These are phyloP conservation scores for Saussurea involucrata DNA, from an alignment of 129 eudicot genomes.

Conservation along the genomic window DNA sequence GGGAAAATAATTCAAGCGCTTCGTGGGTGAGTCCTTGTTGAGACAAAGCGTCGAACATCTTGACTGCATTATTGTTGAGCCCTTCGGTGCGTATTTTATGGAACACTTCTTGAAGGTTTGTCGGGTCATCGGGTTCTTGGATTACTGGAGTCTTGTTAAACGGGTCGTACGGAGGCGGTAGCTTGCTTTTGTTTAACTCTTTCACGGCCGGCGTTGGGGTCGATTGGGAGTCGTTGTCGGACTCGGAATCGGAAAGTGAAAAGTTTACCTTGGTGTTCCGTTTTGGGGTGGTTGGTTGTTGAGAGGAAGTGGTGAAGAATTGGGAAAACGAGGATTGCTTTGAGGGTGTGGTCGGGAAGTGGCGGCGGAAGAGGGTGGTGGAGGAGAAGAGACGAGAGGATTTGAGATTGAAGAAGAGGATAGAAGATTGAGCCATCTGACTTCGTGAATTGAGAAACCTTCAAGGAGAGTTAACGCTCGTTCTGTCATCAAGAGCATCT, in stretches of 20 bases:
- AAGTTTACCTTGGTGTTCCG: constrained; percentile 63
- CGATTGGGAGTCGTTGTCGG: neutral
- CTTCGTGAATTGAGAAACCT: too few species aligned
- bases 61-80: constrained; percentile 65
- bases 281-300: constrained; percentile 24
- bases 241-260: constrained; percentile 49
- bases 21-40: constrained; percentile 83
- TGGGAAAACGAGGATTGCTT: constrained; percentile 14
- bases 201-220: constrained; percentile 11
- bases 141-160: constrained; percentile 53
- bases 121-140: constrained; percentile 69
- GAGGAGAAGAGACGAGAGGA: constrained; percentile 10
- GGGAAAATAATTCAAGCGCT: constrained; percentile 57
- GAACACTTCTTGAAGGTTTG: constrained; percentile 65
- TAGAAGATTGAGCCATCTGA: constrained; percentile 6
- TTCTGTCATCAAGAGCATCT: too few species aligned
- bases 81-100: constrained; percentile 63
- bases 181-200: constrained; percentile 25
- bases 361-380: constrained; percentile 21
- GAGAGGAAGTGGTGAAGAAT: constrained; percentile 15
- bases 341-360: neutral
- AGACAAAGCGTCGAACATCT: constrained; percentile 98
- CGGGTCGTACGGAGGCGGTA: constrained; percentile 85
- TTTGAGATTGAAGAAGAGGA: constrained; percentile 26
- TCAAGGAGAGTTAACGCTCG: too few species aligned